Conservation (phyloP, 441 rosid genomes). For the Viola pubescens region DNA sequence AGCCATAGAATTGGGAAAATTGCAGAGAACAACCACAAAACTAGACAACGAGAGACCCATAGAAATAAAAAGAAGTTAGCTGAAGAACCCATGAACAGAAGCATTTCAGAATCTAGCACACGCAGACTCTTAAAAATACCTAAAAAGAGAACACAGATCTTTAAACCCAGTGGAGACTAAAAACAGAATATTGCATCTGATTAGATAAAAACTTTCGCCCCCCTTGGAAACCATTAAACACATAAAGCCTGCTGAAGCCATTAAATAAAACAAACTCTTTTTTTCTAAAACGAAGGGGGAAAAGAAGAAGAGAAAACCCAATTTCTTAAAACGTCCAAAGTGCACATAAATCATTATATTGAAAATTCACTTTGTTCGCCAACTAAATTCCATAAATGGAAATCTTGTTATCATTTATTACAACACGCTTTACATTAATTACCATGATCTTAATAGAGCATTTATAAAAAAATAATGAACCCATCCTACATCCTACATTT, state of each 20-base stretch:
- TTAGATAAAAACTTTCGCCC: no score
- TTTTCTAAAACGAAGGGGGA: background rate
- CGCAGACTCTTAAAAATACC: no score
- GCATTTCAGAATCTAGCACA: no score
- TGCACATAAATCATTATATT: conserved; percentile 10
- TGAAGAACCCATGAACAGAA: no score
- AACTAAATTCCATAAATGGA: conserved; percentile 10
- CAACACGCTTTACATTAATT: conserved; percentile 16
- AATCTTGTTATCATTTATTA: conserved; percentile 9
- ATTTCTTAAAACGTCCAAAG: background rate
- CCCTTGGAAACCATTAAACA: no score
- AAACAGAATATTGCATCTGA: no score
- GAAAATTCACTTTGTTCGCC: background rate
- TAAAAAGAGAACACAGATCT: no score
- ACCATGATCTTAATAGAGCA: conserved; percentile 8
- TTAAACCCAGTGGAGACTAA: no score
- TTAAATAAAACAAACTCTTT: no score
- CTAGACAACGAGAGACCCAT: conserved; percentile 8
- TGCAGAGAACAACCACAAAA: background rate
- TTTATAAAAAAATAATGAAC: conserved; percentile 5
- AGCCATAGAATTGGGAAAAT: conserved; percentile 12
- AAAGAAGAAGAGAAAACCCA: background rate
- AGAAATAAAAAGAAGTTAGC: conserved; percentile 2
- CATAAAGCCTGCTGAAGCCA: no score
- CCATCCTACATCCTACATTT: background rate